These are phyloP conservation scores for bread wheat (Triticum aestivum) DNA, from an alignment of 176 grass and related monocot genomes.

Conservation along the genomic window DNA sequence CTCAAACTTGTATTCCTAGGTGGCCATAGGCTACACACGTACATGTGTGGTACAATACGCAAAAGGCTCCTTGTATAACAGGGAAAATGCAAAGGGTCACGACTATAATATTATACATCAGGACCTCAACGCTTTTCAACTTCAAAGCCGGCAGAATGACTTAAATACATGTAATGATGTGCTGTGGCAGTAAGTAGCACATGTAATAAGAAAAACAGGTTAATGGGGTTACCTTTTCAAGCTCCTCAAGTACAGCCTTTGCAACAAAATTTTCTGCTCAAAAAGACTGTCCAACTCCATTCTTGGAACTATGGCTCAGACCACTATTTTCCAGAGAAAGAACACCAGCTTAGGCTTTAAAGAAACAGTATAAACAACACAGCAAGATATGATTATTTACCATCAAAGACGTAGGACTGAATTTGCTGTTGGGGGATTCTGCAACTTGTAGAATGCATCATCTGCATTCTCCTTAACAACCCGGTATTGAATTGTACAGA, in stretches of 20 bases:
- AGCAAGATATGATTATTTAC: constrained; percentile 41
- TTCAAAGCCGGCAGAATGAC: neutral
- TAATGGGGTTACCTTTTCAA: constrained; percentile 73
- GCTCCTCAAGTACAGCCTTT: constrained; percentile 87
- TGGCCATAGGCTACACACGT: too few species aligned
- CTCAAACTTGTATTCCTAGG: too few species aligned
- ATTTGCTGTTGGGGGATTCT: constrained; percentile 91
- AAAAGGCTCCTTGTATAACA: too few species aligned
- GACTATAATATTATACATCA: too few species aligned
- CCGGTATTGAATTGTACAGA: constrained; percentile 87
- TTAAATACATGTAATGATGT: neutral
- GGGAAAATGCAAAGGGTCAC: too few species aligned
- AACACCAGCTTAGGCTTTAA: constrained; percentile 9
- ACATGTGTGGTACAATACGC: too few species aligned
- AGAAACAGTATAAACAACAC: neutral
- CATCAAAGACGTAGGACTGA: constrained; percentile 89
- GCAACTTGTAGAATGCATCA: constrained; percentile 92
- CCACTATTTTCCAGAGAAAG: constrained; percentile 50
- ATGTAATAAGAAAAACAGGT: neutral
- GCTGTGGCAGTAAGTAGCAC: neutral
- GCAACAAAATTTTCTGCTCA: constrained; percentile 88
- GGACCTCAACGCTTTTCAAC: too few species aligned
- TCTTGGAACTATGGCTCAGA: constrained; percentile 74
- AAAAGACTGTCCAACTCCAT: constrained; percentile 87
- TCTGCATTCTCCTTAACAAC: constrained; percentile 82